phyloP scores from a whole-genome alignment of 2,329 filamentous ascomycete genomes.

The Botryotinia calthae region DNA sequence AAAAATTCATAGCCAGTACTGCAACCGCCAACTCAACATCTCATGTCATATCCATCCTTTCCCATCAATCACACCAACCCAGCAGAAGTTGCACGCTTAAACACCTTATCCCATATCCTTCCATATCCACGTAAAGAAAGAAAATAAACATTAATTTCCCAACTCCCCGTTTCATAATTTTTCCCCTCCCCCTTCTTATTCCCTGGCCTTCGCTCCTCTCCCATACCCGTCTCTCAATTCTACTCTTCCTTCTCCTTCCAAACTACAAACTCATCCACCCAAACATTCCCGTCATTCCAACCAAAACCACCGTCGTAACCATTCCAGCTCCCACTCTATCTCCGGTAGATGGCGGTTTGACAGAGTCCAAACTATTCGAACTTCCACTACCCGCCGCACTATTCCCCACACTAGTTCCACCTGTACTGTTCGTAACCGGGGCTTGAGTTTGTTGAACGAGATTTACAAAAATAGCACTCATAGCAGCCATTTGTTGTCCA shows the following conservation, averaged over 20 bases:
- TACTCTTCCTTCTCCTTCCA: not conserved
- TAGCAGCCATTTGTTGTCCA: slow-evolving; percentile 68
- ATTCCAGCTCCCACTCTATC: slow-evolving; percentile 46
- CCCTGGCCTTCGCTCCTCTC: not conserved
- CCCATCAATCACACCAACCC: not conserved
- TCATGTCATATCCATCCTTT: not conserved
- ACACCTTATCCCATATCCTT: not conserved
- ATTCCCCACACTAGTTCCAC: slow-evolving; percentile 41
- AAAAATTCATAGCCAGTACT: not conserved
- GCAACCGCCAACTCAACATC: not conserved
- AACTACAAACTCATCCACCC: slow-evolving; percentile 39
- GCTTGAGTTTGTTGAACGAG: slow-evolving; percentile 37
- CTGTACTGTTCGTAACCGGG: slow-evolving; percentile 35
- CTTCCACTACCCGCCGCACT: slow-evolving; percentile 29
- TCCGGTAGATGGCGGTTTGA: slow-evolving; percentile 38
- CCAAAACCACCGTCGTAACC: slow-evolving; percentile 41
- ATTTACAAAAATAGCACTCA: slow-evolving; percentile 56
- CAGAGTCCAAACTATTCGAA: slow-evolving; percentile 22
- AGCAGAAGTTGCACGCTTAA: not conserved
- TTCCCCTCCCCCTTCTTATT: not conserved
- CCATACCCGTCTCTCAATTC: not conserved
- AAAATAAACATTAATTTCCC: slow-evolving; percentile 3
- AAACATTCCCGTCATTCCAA: slow-evolving; percentile 38
- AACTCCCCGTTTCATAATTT: not conserved
- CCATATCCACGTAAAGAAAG: not conserved